Conservation (phyloP, 164 flowering plant genomes). For the Piper longum region DNA sequence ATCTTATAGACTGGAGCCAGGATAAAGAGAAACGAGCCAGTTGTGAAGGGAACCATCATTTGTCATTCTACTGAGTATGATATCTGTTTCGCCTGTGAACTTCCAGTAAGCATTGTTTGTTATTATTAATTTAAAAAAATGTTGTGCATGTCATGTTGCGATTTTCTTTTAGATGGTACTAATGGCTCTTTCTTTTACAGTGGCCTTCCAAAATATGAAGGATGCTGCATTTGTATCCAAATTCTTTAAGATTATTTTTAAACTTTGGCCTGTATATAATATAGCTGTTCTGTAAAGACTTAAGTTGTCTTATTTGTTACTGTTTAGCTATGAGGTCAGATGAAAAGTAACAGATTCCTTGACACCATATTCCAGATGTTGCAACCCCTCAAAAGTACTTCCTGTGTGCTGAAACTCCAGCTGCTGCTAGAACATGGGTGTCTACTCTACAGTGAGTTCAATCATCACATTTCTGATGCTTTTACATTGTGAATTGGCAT, state of each 20-base stretch:
- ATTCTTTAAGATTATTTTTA: neutral
- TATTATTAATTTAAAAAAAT: no score
- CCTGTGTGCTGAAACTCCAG: slow-evolving; percentile 97
- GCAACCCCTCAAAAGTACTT: slow-evolving; percentile 94
- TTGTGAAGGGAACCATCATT: slow-evolving; percentile 62
- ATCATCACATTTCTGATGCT: neutral
- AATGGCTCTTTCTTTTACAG: slow-evolving; percentile 23
- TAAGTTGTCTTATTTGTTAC: neutral
- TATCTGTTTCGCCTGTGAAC: slow-evolving; percentile 79
- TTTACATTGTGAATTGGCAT: neutral
- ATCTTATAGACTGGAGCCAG: slow-evolving; percentile 18
- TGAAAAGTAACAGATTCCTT: slow-evolving; percentile 18
- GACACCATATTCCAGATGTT: slow-evolving; percentile 44
- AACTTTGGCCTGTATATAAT: neutral
- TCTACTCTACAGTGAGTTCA: slow-evolving; percentile 83
- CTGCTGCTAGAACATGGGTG: slow-evolving; percentile 98
- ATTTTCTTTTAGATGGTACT: slow-evolving; percentile 9
- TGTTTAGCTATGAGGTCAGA: neutral
- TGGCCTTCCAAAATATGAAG: slow-evolving; percentile 92
- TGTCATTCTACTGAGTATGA: slow-evolving; percentile 87
- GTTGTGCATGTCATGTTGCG: neutral
- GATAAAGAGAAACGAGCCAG: slow-evolving; percentile 72
- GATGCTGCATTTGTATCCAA: slow-evolving; percentile 98
- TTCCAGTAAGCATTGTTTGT: slow-evolving; percentile 54
- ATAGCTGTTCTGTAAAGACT: neutral